A percentile compares a stretch with the other conserved stretches of the same genome.
phyloP scores from a whole-genome alignment of 1,284 basidiomycete species.

The Ganoderma sp. region DNA sequence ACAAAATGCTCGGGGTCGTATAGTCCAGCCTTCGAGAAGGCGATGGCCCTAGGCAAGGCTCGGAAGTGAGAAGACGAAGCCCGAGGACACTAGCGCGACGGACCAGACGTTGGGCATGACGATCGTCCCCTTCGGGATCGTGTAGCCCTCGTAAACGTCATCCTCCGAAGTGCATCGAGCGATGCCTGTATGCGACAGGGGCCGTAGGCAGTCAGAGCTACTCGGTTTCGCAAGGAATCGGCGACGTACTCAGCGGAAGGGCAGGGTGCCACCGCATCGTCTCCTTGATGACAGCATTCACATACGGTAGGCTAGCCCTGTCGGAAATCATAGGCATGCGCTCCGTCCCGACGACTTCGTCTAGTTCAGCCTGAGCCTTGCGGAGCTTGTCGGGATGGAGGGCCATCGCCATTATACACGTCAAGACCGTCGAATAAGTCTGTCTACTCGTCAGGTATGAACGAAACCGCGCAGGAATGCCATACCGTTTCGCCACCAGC shows the following conservation, averaged over 20 bases:
- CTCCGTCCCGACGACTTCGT: slow-evolving; percentile 36
- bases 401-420: slow-evolving; percentile 35
- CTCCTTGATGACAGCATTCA: slow-evolving; percentile 42
- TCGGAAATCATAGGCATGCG: slow-evolving; percentile 41
- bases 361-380: slow-evolving; percentile 40
- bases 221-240: not conserved
- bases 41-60: slow-evolving; percentile 31
- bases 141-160: slow-evolving; percentile 30
- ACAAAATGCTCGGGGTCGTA: slow-evolving; percentile 35
- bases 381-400: slow-evolving; percentile 34
- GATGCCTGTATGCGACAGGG: slow-evolving; percentile 15
- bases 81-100: not conserved
- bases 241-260: slow-evolving; percentile 4
- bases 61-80: not conserved
- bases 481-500: slow-evolving; percentile 31
- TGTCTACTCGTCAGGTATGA: not conserved
- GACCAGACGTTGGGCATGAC: slow-evolving; percentile 32
- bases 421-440: slow-evolving; percentile 26
- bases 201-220: not conserved
- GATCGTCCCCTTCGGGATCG: slow-evolving; percentile 30
- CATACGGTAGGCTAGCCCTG: slow-evolving; percentile 38
- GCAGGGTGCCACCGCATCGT: slow-evolving; percentile 16
- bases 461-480: not conserved
- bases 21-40: slow-evolving; percentile 32
- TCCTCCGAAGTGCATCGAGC: slow-evolving; percentile 24